These are phyloP conservation scores for Aspergillus amoenus DNA, from an alignment of 2,329 filamentous ascomycete genomes.

Conservation along the genomic window DNA sequence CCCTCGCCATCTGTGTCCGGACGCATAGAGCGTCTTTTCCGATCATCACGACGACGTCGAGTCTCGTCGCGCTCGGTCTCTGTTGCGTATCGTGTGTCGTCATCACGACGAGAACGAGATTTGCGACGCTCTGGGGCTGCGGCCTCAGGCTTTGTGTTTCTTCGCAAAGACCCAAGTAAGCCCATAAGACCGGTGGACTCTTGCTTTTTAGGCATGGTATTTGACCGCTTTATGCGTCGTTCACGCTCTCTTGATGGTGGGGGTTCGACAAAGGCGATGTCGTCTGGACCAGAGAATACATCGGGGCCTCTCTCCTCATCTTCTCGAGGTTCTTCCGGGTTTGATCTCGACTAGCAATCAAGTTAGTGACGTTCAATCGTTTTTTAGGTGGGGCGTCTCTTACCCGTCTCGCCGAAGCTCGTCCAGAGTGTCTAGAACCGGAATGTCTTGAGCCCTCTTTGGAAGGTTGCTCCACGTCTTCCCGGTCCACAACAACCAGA, in stretches of 20 bases:
- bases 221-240: slow-evolving; percentile 59
- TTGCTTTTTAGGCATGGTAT: slow-evolving; percentile 62
- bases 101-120: slow-evolving; percentile 38
- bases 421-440: slow-evolving; percentile 30
- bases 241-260: slow-evolving; percentile 31
- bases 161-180: slow-evolving; percentile 57
- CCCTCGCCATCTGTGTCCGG: slow-evolving; percentile 53
- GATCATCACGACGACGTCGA: slow-evolving; percentile 37
- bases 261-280: slow-evolving; percentile 53
- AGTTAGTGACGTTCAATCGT: background rate
- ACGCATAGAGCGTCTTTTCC: slow-evolving; percentile 39
- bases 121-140: slow-evolving; percentile 38
- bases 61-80: slow-evolving; percentile 39
- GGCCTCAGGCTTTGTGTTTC: slow-evolving; percentile 32
- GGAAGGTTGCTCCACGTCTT: slow-evolving; percentile 37
- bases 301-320: slow-evolving; percentile 51
- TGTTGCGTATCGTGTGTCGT: slow-evolving; percentile 31
- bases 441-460: slow-evolving; percentile 33
- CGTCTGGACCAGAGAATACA: slow-evolving; percentile 49
- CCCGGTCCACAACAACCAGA: slow-evolving; percentile 57
- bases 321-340: slow-evolving; percentile 37
- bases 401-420: slow-evolving; percentile 41
- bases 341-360: slow-evolving; percentile 33
- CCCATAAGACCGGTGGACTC: slow-evolving; percentile 56
- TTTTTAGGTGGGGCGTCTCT: background rate